These are phyloP conservation scores for Closterium sp. DNA, from an alignment of 139 green algal species.

Conservation along the genomic window DNA sequence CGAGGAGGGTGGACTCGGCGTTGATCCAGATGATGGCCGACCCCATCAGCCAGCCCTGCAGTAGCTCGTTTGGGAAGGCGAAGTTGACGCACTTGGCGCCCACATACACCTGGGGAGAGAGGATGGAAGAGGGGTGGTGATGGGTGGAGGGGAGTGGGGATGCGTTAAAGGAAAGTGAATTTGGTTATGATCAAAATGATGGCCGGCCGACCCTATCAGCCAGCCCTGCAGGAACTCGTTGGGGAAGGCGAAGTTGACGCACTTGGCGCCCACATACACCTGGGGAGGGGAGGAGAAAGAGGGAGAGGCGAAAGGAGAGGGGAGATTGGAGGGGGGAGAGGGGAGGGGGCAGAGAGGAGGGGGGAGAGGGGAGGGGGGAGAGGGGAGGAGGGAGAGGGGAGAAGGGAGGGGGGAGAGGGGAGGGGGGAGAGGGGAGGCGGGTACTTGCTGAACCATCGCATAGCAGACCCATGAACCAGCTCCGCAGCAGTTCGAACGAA, in stretches of 20 bases:
- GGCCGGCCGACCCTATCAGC: constrained; percentile 35
- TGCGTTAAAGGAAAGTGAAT: not conserved
- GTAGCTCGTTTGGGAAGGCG: constrained; percentile 13
- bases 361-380: not conserved
- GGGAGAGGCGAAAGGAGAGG: not conserved
- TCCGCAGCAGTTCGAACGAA: too few species aligned
- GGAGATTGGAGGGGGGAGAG: not conserved
- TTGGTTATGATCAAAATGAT: constrained; percentile 38
- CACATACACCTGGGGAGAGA: constrained; percentile 37
- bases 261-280: constrained; percentile 48
- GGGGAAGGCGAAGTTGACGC: constrained; percentile 47
- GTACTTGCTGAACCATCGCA: too few species aligned
- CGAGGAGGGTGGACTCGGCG: too few species aligned
- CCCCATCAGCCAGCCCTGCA: constrained; percentile 47
- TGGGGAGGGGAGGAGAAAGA: constrained; percentile 2
- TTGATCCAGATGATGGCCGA: constrained; percentile 48
- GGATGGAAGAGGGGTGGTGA: not conserved
- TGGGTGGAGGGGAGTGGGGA: not conserved
- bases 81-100: constrained; percentile 50
- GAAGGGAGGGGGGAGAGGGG: not conserved
- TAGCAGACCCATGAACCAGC: too few species aligned
- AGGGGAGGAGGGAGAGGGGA: not conserved
- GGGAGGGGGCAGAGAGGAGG: too few species aligned
- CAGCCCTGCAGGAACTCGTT: constrained; percentile 31
- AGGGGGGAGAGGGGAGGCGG: too few species aligned